Percentiles rank a stretch among this genome's conserved stretches.
These are phyloP conservation scores for Teratosphaeria pseudoeucalypti DNA, from an alignment of 2,329 filamentous ascomycete species.

Conservation along the genomic window DNA sequence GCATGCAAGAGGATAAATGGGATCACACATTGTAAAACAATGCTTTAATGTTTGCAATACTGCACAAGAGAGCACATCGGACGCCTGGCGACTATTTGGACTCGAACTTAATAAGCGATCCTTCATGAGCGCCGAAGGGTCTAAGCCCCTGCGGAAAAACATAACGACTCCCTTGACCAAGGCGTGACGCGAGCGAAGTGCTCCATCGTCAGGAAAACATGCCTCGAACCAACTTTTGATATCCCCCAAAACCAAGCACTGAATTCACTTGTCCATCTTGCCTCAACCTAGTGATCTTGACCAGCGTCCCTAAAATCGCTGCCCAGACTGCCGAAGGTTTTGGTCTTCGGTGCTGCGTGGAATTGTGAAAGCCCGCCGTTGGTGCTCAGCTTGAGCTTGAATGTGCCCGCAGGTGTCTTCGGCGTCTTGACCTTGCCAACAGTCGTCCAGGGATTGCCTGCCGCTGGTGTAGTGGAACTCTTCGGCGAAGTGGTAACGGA, in stretches of 20 bases:
- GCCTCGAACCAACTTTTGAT: not conserved
- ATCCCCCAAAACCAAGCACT: not conserved
- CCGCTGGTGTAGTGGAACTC: not conserved
- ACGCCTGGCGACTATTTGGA: not conserved
- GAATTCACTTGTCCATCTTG: not conserved
- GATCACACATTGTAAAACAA: not conserved
- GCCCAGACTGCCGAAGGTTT: not conserved
- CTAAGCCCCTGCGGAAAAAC: not conserved
- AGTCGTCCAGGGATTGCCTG: constrained; percentile 2
- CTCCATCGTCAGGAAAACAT: not conserved
- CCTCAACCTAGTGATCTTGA: not conserved
- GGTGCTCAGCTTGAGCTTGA: constrained; percentile 2
- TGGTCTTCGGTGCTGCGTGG: not conserved
- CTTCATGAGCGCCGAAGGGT: not conserved
- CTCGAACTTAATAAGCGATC: too few relatives aligned
- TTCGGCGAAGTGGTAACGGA: not conserved
- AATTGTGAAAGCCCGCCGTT: constrained; percentile 7
- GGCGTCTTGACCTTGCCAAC: constrained; percentile 3
- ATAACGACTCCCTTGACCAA: not conserved
- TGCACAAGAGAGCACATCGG: not conserved
- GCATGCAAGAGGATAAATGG: not conserved
- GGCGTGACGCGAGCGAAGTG: not conserved
- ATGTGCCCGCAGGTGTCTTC: not conserved
- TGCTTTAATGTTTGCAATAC: not conserved
- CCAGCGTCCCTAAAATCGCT: not conserved